Base-by-base conservation (phyloP, 2,329 filamentous ascomycete species). In the Endocalyx cinctus region DNA sequence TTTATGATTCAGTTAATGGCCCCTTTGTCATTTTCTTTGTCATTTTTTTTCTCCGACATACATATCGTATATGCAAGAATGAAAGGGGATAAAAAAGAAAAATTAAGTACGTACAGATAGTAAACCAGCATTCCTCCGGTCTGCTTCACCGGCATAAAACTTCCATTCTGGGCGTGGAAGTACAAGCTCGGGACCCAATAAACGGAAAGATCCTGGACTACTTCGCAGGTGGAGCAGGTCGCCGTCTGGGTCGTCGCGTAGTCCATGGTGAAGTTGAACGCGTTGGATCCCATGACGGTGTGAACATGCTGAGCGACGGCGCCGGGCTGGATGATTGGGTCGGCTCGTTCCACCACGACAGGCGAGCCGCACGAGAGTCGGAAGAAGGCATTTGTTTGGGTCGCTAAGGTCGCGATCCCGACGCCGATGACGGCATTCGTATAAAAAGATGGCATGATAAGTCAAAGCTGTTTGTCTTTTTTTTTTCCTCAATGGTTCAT, bases 161-260 rank as follows among this genome's bases (percentile, higher is more conserved):
- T 72, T 10, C 78, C 77, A 48, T 79, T 72, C 27, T 67, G 50
- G 27, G 70, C 66, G 38, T 71, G 58, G 37, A 64, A 64, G 43
- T 58, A 62, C 1, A 84, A 59, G 40, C 67, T 66, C 0, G 81
- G 80, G 12, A 74, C 75, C 81, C 82, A 85, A 60, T 86, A 85
- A 49, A 77, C 82, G 35, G 73, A 81, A 37, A 74, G 60, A 53
- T 84, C 80, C 41, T 74, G 62, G 17, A 67, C 64, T 35, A 80
- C 77, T 20, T 68, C 66, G 55, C 81, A 84, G 4, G 80, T 79
- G 2, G 80, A 80, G 55, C 82, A 85, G 10, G 68, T 68, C 2
- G 75, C 72, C 16, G 54, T 54, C 35, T 65, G 60, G n/a, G 73
- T 71, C 22, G 67, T 59, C 7, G 65, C 60, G 48, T 72, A 79